These are phyloP conservation scores for Trapa incisa DNA, from an alignment of 345 rosid species.

Conservation along the genomic window DNA sequence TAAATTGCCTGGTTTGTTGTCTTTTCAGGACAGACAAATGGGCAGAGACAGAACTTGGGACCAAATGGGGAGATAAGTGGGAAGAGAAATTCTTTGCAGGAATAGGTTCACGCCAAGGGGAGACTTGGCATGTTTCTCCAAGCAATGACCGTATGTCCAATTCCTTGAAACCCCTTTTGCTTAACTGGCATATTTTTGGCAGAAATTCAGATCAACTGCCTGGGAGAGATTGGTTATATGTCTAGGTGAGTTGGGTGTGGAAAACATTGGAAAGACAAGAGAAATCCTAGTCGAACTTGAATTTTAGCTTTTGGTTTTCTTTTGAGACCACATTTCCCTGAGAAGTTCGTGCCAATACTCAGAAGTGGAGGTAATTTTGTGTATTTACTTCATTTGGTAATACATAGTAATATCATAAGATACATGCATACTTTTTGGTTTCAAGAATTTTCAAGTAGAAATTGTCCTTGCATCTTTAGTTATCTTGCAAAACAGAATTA, in stretches of 20 bases:
- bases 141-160: constrained; percentile 53
- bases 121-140: constrained; percentile 96
- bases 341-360: not conserved
- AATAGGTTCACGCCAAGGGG: constrained; percentile 96
- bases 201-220: not conserved
- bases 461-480: not conserved
- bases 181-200: not conserved
- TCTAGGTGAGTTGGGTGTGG: not conserved
- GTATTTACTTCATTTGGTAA: not conserved
- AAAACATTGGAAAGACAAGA: not conserved
- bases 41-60: constrained; percentile 97
- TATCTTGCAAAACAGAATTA: not conserved
- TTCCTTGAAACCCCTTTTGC: constrained; percentile 3
- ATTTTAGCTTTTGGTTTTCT: not conserved
- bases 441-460: not conserved
- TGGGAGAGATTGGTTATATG: not conserved
- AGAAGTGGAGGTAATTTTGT: not conserved
- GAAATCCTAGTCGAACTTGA: no score
- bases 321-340: not conserved
- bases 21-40: constrained; percentile 98
- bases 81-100: constrained; percentile 94
- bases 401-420: not conserved
- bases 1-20: not conserved
- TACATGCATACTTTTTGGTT: not conserved
- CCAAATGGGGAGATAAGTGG: constrained; percentile 99